Conservation (phyloP, 768 basidiomycete genomes). For the Coprinopsis strossmayeri region DNA sequence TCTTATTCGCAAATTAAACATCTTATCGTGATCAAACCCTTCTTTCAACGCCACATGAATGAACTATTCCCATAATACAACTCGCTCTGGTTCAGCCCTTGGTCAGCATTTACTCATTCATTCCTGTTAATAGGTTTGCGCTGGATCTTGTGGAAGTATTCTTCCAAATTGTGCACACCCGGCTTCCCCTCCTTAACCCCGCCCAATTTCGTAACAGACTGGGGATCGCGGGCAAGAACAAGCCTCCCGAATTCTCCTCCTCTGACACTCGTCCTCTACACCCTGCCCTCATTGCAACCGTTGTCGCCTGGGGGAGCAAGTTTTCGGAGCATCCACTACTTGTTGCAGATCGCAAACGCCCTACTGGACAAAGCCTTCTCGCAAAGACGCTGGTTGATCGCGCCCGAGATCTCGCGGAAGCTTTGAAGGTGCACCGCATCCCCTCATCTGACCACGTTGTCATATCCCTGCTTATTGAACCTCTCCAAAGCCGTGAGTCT, state of each 20-base stretch:
- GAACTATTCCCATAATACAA: not conserved
- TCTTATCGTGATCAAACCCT: conserved; percentile 19
- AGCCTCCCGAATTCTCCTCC: not conserved
- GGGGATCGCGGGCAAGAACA: conserved; percentile 6
- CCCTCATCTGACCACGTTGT: conserved; percentile 77
- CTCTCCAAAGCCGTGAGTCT: conserved; percentile 80
- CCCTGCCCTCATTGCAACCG: conserved; percentile 76
- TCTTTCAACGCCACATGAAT: conserved; percentile 5
- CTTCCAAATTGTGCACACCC: conserved; percentile 88
- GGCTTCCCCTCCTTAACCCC: conserved; percentile 83
- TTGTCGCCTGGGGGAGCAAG: conserved; percentile 88
- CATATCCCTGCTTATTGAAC: conserved; percentile 74
- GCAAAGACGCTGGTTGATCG: conserved; percentile 75
- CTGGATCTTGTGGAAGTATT: conserved; percentile 92
- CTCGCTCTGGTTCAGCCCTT: too few species aligned
- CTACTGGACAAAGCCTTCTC: conserved; percentile 66
- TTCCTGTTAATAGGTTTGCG: conserved; percentile 57
- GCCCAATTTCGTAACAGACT: conserved; percentile 72
- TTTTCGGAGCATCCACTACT: conserved; percentile 90
- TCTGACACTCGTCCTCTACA: conserved; percentile 43
- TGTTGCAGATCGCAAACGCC: conserved; percentile 66
- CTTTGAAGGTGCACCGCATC: conserved; percentile 78
- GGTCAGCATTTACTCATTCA: too few species aligned
- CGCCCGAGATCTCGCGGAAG: conserved; percentile 81
- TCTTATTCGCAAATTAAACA: conserved; percentile 26